Conservation (phyloP, 2,329 filamentous ascomycete genomes). For the Sporothrix schenckii region DNA sequence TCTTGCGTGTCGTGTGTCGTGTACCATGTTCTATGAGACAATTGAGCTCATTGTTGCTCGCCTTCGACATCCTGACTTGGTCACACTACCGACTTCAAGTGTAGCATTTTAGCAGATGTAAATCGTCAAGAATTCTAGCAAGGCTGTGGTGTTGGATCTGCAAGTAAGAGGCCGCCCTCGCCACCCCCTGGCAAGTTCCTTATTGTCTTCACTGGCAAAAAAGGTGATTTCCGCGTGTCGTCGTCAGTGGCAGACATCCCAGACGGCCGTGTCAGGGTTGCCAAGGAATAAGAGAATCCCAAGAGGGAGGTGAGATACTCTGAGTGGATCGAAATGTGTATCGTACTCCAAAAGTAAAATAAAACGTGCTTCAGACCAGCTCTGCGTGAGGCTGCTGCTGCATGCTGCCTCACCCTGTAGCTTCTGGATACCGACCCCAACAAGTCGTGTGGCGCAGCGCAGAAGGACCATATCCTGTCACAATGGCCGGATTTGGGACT, state of each 20-base stretch:
- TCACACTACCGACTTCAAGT: neutral
- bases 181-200: neutral
- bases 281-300: neutral
- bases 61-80: neutral
- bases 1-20: constrained; percentile 6
- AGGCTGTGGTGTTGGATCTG: constrained; percentile 12
- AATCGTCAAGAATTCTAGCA: neutral
- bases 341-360: too few species aligned
- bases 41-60: neutral
- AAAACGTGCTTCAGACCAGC: constrained; percentile 19
- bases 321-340: neutral
- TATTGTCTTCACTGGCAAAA: neutral
- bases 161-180: constrained; percentile 1
- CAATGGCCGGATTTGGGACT: neutral
- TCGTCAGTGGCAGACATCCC: constrained; percentile 10
- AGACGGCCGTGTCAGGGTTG: neutral
- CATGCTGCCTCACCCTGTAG: constrained; percentile 6
- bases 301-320: neutral
- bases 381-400: neutral
- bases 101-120: constrained; percentile 1
- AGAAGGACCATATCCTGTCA: neutral
- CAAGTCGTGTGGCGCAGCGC: constrained; percentile 11
- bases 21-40: neutral
- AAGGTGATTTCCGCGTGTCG: neutral
- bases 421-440: neutral